Evolutionary conservation across 1,139 yeast genomes (phyloP).

Genomic region (Meyerozyma sp.): DNA sequence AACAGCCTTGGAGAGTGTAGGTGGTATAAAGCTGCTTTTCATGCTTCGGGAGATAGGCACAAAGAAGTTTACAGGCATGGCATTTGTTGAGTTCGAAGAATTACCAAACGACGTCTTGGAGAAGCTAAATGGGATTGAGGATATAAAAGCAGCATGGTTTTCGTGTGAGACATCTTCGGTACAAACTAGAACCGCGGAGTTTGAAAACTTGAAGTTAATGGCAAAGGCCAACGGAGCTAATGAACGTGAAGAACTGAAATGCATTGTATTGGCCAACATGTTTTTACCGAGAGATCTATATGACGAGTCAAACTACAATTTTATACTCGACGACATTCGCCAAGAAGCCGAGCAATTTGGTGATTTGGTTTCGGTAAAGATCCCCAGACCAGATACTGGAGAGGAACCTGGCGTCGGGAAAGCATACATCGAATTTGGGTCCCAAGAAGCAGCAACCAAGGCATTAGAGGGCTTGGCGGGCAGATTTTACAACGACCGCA

Average conservation of each 20-base stretch:
- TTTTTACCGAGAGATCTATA: slow-evolving; percentile 60
- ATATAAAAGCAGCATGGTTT: slow-evolving; percentile 23
- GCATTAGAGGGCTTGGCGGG: slow-evolving; percentile 70
- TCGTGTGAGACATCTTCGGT: slow-evolving; percentile 32
- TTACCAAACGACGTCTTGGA: slow-evolving; percentile 12
- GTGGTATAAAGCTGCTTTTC: slow-evolving; percentile 24
- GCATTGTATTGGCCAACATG: slow-evolving; percentile 61
- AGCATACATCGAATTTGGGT: slow-evolving; percentile 61
- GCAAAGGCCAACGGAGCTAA: slow-evolving; percentile 31
- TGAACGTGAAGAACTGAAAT: slow-evolving; percentile 44
- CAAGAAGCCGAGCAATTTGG: slow-evolving; percentile 53
- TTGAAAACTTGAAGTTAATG: slow-evolving; percentile 24
- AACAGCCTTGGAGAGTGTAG: slow-evolving; percentile 14
- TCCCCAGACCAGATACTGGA: slow-evolving; percentile 63
- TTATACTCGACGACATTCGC: slow-evolving; percentile 48
- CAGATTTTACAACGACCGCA: slow-evolving; percentile 60
- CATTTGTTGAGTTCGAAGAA: slow-evolving; percentile 31
- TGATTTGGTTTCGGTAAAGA: slow-evolving; percentile 45
- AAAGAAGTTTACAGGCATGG: slow-evolving; percentile 33
- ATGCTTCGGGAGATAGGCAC: slow-evolving; percentile 33
- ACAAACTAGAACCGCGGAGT: slow-evolving; percentile 32
- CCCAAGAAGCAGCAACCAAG: slow-evolving; percentile 43
- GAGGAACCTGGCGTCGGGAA: slow-evolving; percentile 64
- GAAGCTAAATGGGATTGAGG: slow-evolving; percentile 10
- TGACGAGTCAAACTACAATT: slow-evolving; percentile 45